Base-by-base conservation (phyloP, 1,139 yeast species). In the Debaryomyces sp. region DNA sequence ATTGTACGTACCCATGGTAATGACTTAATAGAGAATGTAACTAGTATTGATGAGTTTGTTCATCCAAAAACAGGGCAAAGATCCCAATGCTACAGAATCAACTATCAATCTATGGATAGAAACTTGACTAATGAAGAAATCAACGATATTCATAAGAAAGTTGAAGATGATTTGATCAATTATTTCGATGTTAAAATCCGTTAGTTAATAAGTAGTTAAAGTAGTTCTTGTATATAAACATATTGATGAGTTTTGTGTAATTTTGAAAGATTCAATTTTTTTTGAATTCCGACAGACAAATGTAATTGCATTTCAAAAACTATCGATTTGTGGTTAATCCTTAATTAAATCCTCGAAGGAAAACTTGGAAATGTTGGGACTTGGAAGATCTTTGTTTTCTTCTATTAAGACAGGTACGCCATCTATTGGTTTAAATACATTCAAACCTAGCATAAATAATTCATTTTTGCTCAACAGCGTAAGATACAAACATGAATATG, bases 101-200 rank as follows among this genome's bases (percentile, higher is more conserved):
- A 87, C 63, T 94, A 91, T 69, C 98, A 94, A 69, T 88, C 96
- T 1, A 92, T 95, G 98, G 98, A 94, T 60, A 80, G 97, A 61
- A 87, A 87, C 52, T 75, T 94, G 56, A 90, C 96, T 30, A 89
- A 88, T 63, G 82, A 79, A 1, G 97, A 91, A 64, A 79, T 92
- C 51, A 91, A 91, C 62, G 73, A 63, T 1, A 71, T 89, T 45
- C 96, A 92, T 61, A 77, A 78, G 6, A 65, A 72, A 43, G 89
- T 91, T 17, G 82, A 88, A 56, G 56, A 66, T 0, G 80, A 80
- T 30, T 75, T 91, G 58, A 71, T 73, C 18, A 62, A 71, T 3
- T 71, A 67, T 47, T 87, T 78, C 61, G 73, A 76, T 8, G 85
- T 91, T 13, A 84, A 84, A 57, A 71, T 91, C 51, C 78, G 96